Evolutionary conservation across 2,329 filamentous ascomycete species (phyloP).

Genomic region (Leptoxyphium fumago): DNA sequence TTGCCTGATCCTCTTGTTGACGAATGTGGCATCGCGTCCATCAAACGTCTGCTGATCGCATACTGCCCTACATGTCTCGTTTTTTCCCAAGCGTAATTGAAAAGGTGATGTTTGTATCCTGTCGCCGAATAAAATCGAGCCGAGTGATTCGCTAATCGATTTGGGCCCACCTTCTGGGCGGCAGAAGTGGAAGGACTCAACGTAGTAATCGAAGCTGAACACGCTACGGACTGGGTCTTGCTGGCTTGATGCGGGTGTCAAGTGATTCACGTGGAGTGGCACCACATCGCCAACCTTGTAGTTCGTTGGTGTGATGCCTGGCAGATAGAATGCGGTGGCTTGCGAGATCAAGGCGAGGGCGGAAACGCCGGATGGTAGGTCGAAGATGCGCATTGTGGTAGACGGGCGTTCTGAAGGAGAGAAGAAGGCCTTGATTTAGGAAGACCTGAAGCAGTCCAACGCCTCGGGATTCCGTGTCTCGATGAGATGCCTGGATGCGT

Average conservation of each 20-base stretch:
- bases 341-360: neutral
- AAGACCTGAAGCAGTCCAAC: no score
- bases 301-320: constrained; percentile 67
- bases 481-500: no score
- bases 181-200: constrained; percentile 78
- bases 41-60: constrained; percentile 56
- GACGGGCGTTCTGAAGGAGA: neutral
- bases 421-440: no score
- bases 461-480: no score
- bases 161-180: constrained; percentile 60
- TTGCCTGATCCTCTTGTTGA: constrained; percentile 68
- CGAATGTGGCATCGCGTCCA: constrained; percentile 54
- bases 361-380: neutral
- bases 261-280: constrained; percentile 80
- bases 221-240: constrained; percentile 80
- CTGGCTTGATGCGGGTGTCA: constrained; percentile 68
- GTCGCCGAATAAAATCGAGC: constrained; percentile 94
- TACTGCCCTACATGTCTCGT: constrained; percentile 74
- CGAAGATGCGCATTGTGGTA: neutral
- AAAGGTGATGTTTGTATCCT: constrained; percentile 95
- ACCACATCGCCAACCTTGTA: constrained; percentile 71
- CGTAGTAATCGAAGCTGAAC: constrained; percentile 93
- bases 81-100: constrained; percentile 69
- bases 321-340: neutral
- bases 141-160: constrained; percentile 74